A percentile compares a stretch with the other conserved stretches of the same genome.
These are phyloP conservation scores for Casaregolazyma lundiana DNA, from an alignment of 1,139 yeast genomes.

Conservation along the genomic window DNA sequence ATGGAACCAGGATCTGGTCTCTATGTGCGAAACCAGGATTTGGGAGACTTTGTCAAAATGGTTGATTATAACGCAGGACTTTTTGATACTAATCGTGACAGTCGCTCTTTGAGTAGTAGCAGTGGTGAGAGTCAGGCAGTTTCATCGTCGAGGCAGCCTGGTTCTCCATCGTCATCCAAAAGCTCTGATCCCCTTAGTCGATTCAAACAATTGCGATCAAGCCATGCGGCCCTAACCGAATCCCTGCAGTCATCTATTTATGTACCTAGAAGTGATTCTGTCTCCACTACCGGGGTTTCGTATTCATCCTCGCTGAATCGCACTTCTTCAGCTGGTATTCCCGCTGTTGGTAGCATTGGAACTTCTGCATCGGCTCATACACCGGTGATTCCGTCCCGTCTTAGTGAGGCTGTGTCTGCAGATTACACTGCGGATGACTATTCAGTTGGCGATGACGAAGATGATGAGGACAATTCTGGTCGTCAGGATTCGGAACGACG, in stretches of 20 bases:
- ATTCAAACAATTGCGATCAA: conserved; percentile 45
- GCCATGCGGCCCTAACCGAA: conserved; percentile 42
- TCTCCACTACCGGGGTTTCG: conserved; percentile 6
- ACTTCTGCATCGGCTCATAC: conserved; percentile 35
- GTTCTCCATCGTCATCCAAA: conserved; percentile 4
- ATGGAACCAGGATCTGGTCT: conserved; percentile 35
- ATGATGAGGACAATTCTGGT: conserved; percentile 3
- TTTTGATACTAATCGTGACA: conserved; percentile 10
- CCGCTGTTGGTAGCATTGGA: conserved; percentile 7
- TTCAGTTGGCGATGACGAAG: conserved; percentile 10
- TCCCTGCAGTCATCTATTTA: conserved; percentile 28
- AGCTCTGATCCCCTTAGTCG: conserved; percentile 35
- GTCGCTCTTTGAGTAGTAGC: conserved; percentile 8
- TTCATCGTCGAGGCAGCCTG: conserved; percentile 1
- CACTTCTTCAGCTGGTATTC: conserved; percentile 10
- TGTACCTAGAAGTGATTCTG: conserved; percentile 12
- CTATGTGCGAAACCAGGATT: conserved; percentile 54
- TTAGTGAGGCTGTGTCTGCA: conserved; percentile 32
- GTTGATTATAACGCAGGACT: conserved; percentile 49
- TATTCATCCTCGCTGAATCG: conserved; percentile 8
- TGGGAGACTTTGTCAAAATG: conserved; percentile 75
- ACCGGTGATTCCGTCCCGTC: conserved; percentile 34
- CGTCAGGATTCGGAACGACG: background rate
- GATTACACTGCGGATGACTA: conserved; percentile 13
- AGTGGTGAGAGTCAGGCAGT: conserved; percentile 2